Evolutionary conservation across 768 basidiomycete species (phyloP).

Genomic region (Saitozyma sp.): DNA sequence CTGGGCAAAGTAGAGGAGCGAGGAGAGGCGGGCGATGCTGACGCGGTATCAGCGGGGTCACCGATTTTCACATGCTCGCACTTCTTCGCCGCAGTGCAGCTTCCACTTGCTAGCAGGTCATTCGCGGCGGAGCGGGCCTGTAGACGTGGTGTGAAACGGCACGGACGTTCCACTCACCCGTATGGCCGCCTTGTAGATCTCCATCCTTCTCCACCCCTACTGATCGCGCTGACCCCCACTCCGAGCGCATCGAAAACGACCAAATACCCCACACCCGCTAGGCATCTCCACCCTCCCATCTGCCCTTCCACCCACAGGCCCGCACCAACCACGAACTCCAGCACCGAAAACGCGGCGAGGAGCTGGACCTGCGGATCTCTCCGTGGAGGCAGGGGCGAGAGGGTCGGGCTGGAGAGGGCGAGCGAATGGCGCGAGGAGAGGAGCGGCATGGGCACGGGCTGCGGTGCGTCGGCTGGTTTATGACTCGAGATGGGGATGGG

Average conservation of each 20-base stretch:
- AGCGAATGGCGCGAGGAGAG: slow-evolving; percentile 13
- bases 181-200: slow-evolving; percentile 57
- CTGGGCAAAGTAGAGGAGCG: slow-evolving; percentile 73
- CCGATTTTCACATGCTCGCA: neutral
- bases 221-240: slow-evolving; percentile 59
- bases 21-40: slow-evolving; percentile 40
- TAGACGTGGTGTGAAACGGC: neutral
- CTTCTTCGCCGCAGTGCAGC: neutral
- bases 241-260: slow-evolving; percentile 93
- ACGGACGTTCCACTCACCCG: slow-evolving; percentile 59
- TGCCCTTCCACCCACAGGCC: slow-evolving; percentile 85
- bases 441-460: slow-evolving; percentile 42
- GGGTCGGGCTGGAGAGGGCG: slow-evolving; percentile 16
- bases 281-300: slow-evolving; percentile 76
- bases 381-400: slow-evolving; percentile 24
- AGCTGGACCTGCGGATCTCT: slow-evolving; percentile 32
- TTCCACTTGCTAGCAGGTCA: neutral
- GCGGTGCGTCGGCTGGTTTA: slow-evolving; percentile 30
- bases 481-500: slow-evolving; percentile 17
- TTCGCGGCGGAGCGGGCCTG: neutral
- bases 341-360: slow-evolving; percentile 36
- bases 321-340: slow-evolving; percentile 55
- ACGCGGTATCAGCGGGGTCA: neutral
- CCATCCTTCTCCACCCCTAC: slow-evolving; percentile 40
- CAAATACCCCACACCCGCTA: slow-evolving; percentile 93